These are phyloP conservation scores for Rugonectria rugulosa DNA, from an alignment of 2,329 filamentous ascomycete genomes.

Conservation along the genomic window DNA sequence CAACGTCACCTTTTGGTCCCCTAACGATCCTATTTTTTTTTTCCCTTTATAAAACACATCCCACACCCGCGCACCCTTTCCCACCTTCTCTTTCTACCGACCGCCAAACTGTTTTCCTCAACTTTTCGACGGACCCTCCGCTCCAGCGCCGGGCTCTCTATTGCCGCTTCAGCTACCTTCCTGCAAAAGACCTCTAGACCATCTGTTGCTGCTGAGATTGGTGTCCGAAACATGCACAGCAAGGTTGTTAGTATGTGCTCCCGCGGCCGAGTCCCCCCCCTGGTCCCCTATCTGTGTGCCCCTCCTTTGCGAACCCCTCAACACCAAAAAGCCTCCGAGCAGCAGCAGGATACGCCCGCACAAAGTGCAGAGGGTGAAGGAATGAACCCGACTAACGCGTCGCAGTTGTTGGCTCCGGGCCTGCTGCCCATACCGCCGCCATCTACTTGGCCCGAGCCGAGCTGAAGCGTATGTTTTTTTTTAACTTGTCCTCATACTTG, in stretches of 20 bases:
- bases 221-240: slow-evolving; percentile 79
- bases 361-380: slow-evolving; percentile 1
- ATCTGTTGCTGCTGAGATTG: slow-evolving; percentile 44
- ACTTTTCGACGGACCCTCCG: slow-evolving; percentile 78
- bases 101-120: slow-evolving; percentile 93
- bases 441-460: slow-evolving; percentile 96
- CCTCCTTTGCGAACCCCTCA: background rate
- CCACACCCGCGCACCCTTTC: slow-evolving; percentile 13
- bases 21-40: too few relatives aligned
- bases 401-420: slow-evolving; percentile 87
- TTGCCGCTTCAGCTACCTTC: slow-evolving; percentile 72
- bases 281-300: slow-evolving; percentile 17
- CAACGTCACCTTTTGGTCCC: too few relatives aligned
- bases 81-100: slow-evolving; percentile 24
- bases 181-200: slow-evolving; percentile 60
- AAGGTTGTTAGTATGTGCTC: slow-evolving; percentile 86
- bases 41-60: slow-evolving; percentile 5
- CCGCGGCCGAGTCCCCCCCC: too few relatives aligned
- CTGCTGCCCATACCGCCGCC: slow-evolving; percentile 95
- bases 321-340: slow-evolving; percentile 10
- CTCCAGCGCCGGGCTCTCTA: slow-evolving; percentile 76
- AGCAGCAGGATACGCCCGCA: too few relatives aligned
- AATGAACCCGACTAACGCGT: slow-evolving; percentile 3
- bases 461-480: slow-evolving; percentile 71
- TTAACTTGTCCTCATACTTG: background rate